phyloP scores from a whole-genome alignment of 1,284 basidiomycete species.

The Phylloporus gajari region DNA sequence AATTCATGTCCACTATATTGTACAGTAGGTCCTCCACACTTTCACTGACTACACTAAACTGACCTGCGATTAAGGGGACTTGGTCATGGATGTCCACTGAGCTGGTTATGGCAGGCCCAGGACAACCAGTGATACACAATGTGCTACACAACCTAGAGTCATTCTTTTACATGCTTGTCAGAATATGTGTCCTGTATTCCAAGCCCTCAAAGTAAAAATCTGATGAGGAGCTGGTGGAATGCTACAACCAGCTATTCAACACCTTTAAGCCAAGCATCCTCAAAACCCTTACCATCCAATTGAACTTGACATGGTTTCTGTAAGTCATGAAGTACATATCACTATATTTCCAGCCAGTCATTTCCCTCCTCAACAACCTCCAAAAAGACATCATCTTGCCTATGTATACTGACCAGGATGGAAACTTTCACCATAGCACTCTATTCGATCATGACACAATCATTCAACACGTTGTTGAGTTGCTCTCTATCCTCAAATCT shows the following conservation, averaged over 20 bases:
- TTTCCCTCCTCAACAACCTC: background rate
- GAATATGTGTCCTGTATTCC: background rate
- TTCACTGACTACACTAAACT: background rate
- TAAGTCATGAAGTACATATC: background rate
- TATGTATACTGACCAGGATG: background rate
- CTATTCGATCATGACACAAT: background rate
- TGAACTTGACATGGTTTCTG: background rate
- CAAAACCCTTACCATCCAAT: background rate
- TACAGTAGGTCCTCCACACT: background rate
- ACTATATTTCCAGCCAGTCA: background rate
- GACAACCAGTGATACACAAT: background rate
- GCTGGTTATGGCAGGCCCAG: background rate
- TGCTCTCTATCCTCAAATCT: background rate
- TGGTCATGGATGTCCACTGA: background rate
- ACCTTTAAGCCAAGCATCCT: background rate
- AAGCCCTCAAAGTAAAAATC: background rate
- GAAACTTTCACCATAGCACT: background rate
- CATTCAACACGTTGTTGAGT: background rate
- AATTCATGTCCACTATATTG: constrained; percentile 13
- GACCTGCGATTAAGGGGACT: background rate
- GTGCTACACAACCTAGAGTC: background rate
- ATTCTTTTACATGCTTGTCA: background rate
- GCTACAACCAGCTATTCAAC: constrained; percentile 2
- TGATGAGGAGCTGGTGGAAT: background rate
- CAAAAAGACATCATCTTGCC: background rate